Conservation (phyloP, 2,329 filamentous ascomycete species). For the Sarocladiaceae sp. region DNA sequence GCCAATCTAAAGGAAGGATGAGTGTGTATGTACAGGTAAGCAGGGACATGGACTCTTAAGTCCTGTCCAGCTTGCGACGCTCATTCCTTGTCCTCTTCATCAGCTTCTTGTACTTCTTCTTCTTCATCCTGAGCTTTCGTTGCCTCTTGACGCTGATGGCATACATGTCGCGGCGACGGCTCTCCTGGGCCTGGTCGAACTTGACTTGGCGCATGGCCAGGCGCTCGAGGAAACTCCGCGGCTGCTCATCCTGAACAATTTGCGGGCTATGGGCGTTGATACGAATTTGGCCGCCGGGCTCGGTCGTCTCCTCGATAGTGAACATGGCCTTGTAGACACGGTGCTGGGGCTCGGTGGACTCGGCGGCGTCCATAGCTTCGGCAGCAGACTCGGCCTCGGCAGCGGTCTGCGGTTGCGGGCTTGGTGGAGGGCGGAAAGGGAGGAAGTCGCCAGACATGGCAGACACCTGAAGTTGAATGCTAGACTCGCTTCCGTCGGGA, state of each 20-base stretch:
- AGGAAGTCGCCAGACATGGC: conserved; percentile 66
- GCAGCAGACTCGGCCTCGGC: conserved; percentile 27
- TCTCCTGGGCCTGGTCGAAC: conserved; percentile 50
- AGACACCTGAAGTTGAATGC: conserved; percentile 63
- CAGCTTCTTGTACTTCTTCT: conserved; percentile 99
- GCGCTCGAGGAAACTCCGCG: conserved; percentile 63
- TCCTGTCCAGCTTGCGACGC: conserved; percentile 76
- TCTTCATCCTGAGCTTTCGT: conserved; percentile 98
- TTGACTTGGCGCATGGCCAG: conserved; percentile 61
- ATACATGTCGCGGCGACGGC: conserved; percentile 57
- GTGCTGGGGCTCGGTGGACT: conserved; percentile 37
- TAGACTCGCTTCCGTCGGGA: conserved; percentile 52
- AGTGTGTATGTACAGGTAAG: conserved; percentile 4
- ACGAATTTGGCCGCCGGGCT: conserved; percentile 54
- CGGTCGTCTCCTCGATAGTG: conserved; percentile 63
- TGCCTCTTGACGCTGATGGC: conserved; percentile 90
- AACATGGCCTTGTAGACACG: conserved; percentile 61
- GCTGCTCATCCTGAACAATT: conserved; percentile 46
- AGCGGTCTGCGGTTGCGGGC: conserved; percentile 58
- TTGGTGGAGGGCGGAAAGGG: conserved; percentile 82
- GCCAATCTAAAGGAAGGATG: neutral
- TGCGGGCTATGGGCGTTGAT: conserved; percentile 58
- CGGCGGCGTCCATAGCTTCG: conserved; percentile 29
- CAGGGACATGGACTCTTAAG: conserved; percentile 31
- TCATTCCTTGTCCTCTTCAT: conserved; percentile 87